A percentile compares a stretch with the other conserved stretches of the same genome.
Conservation (phyloP, 345 rosid genomes). For the Kandelia obovata region DNA sequence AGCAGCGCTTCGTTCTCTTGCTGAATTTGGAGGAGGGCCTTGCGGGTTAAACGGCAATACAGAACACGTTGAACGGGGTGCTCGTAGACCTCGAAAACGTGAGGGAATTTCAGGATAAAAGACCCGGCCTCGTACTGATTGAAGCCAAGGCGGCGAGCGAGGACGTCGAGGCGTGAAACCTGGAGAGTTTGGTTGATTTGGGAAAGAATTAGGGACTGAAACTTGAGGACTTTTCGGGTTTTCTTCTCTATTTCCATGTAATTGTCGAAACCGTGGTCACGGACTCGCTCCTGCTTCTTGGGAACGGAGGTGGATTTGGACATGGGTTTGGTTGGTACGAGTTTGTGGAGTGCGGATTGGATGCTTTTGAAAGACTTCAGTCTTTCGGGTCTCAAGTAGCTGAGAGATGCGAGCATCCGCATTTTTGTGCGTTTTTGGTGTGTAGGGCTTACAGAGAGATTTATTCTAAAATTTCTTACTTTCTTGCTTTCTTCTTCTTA, state of each 20-base stretch:
- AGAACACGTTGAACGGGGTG: conserved; percentile 88
- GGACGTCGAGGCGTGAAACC: conserved; percentile 59
- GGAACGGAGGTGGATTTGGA: conserved; percentile 87
- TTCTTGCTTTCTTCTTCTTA: no score
- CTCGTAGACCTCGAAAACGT: conserved; percentile 76
- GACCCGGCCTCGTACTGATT: conserved; percentile 71
- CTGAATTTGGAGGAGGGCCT: conserved; percentile 62
- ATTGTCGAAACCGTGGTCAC: conserved; percentile 91
- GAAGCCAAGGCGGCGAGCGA: conserved; percentile 68
- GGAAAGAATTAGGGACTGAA: conserved; percentile 65
- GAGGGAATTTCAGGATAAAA: conserved; percentile 80
- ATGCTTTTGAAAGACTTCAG: background rate
- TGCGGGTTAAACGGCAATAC: conserved; percentile 66
- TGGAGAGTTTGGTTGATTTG: conserved; percentile 61
- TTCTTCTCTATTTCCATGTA: conserved; percentile 97
- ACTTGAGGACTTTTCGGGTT: conserved; percentile 69
- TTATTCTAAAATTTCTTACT: no score
- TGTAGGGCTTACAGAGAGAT: conserved; percentile 24
- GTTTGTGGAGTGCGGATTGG: conserved; percentile 9
- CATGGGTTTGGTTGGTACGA: conserved; percentile 25
- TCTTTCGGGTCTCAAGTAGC: conserved; percentile 14
- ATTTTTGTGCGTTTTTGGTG: conserved; percentile 20
- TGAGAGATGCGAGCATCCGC: conserved; percentile 21
- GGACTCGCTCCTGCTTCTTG: conserved; percentile 63
- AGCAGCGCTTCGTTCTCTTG: conserved; percentile 54